phyloP scores from a whole-genome alignment of 345 rosid genomes.

The Murraya koenigii region DNA sequence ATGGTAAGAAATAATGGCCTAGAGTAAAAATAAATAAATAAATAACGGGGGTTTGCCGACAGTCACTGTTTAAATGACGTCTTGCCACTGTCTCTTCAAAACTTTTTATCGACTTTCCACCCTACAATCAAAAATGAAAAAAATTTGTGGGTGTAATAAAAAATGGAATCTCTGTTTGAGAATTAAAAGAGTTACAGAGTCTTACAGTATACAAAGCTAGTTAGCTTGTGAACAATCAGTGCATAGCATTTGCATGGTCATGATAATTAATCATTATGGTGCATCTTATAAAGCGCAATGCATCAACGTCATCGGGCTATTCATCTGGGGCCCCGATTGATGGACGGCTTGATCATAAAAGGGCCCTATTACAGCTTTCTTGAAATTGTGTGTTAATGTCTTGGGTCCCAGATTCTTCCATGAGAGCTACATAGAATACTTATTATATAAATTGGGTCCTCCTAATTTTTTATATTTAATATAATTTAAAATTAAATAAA shows the following conservation, averaged over 20 bases:
- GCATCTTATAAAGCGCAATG: not conserved
- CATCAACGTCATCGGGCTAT: conserved; percentile 18
- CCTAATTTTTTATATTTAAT: too few relatives aligned
- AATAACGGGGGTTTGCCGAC: conserved; percentile 55
- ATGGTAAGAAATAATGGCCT: too few relatives aligned
- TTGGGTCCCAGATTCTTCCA: conserved; percentile 21
- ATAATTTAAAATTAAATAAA: too few relatives aligned
- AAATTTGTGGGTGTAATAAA: too few relatives aligned
- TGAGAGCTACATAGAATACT: not conserved
- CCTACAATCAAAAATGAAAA: too few relatives aligned
- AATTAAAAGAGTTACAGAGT: too few relatives aligned
- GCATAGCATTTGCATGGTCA: conserved; percentile 27
- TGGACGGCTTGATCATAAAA: conserved; percentile 27
- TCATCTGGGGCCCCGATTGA: conserved; percentile 17
- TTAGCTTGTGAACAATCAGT: not conserved
- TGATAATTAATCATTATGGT: conserved; percentile 25
- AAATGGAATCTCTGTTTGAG: too few relatives aligned
- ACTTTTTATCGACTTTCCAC: too few relatives aligned
- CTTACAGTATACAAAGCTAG: too few relatives aligned
- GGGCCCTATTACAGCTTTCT: conserved; percentile 33
- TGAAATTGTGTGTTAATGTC: conserved; percentile 23
- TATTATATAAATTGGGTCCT: too few relatives aligned
- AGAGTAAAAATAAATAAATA: not conserved
- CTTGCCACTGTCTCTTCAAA: not conserved
- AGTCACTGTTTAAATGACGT: conserved; percentile 36